Evolutionary conservation across 805 yeast species (phyloP).

Genomic region (Lipomyces spencermartinsiae): DNA sequence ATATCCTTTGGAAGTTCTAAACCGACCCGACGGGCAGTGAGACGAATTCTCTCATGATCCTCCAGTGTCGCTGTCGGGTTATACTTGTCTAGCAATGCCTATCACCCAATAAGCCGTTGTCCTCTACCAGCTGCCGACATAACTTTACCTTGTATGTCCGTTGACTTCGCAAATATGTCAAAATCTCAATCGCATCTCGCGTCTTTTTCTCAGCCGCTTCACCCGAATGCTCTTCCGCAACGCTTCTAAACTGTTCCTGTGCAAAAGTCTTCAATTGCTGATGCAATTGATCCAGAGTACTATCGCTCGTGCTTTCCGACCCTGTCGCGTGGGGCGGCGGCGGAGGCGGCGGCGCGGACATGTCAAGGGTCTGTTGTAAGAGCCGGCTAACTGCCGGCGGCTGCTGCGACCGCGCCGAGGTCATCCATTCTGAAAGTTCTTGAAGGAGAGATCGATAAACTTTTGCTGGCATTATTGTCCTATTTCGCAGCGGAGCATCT

Average conservation of each 20-base stretch:
- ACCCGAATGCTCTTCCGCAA: not conserved
- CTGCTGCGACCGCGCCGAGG: conserved; percentile 19
- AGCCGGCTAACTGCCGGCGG: conserved; percentile 20
- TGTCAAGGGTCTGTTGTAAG: conserved; percentile 31
- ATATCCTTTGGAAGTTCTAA: conserved; percentile 60
- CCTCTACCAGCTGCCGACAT: not conserved
- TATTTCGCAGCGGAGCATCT: not conserved
- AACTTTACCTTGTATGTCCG: conserved; percentile 68
- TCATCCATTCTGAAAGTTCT: conserved; percentile 34
- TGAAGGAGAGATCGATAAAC: conserved; percentile 22
- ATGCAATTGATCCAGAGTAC: conserved; percentile 22
- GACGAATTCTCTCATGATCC: conserved; percentile 76
- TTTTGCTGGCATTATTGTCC: conserved; percentile 20
- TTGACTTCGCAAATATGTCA: conserved; percentile 71
- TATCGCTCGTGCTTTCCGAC: conserved; percentile 8
- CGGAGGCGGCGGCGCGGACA: conserved; percentile 36
- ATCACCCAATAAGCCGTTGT: not conserved
- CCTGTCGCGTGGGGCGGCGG: conserved; percentile 8
- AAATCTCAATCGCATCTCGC: conserved; percentile 57
- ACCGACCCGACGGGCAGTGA: conserved; percentile 90
- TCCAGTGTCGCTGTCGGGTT: conserved; percentile 82
- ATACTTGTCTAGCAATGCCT: conserved; percentile 72
- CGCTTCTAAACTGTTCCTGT: conserved; percentile 18
- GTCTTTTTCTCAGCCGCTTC: conserved; percentile 10
- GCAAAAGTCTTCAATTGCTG: conserved; percentile 9